Base-by-base conservation (phyloP, 2,329 filamentous ascomycete species). In the Beauveria rudraprayagi region DNA sequence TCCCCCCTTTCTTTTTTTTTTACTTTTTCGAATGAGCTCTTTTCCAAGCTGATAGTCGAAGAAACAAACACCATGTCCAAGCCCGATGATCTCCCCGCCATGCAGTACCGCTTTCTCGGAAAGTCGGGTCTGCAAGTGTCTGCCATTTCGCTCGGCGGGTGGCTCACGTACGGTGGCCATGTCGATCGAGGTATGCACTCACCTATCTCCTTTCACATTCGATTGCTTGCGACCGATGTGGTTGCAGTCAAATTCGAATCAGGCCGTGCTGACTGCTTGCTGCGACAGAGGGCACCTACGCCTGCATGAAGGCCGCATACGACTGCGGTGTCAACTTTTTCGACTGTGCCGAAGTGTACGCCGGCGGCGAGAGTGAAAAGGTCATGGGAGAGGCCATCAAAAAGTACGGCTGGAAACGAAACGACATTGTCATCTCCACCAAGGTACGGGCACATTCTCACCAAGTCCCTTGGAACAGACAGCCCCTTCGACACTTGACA, bases 141-240 rank as follows among this genome's bases (percentile, higher is more conserved):
- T 30, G 81, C 85, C 51, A 87, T 92, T 64, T 87, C 86, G 2
- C 78, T 92, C 3, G 89, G 85, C 62, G 83, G 85, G 66, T 87
- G 86, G 86, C 78, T 92, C 57, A 91, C 89, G 1, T 91, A 90
- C 66, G 89, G 89, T 59, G 88, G 87, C 19, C 86, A 90, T 66
- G 85, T 90, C 34, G 84, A 86, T 60, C 82, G 85, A 69, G 83
- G 85, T 85, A 75, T 65, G 76, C 34, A 34, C 43, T 34, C 11
- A n/a, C 26, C 8, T 24, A 16, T 22, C 14, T 10, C 17, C 16
- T n/a, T 37, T 43, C 22, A 30, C 43, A 22, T 5, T 37, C 11
- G 11, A 6, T 37, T 5, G 5, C 14, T 37, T 16, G 34, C 11
- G 34, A 5, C 11, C 34, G 34, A 37, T 4, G 34, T 14, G 34